These are phyloP conservation scores for Hypoxylon perforatum DNA, from an alignment of 495 filamentous ascomycete genomes.

Conservation along the genomic window DNA sequence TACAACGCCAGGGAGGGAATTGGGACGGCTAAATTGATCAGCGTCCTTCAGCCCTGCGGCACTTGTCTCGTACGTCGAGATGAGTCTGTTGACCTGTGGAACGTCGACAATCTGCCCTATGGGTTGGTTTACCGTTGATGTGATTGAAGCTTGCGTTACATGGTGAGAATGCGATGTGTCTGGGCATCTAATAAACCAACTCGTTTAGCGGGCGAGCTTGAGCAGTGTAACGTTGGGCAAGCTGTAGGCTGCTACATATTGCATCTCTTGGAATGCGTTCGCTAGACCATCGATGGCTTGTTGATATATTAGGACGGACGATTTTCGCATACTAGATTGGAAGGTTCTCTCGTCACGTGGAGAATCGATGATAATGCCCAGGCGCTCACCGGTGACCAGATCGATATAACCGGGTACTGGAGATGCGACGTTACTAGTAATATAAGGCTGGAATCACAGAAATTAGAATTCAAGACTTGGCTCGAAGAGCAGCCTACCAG, in stretches of 20 bases:
- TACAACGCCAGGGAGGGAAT: background rate
- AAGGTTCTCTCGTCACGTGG: constrained; percentile 34
- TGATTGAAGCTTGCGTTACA: constrained; percentile 18
- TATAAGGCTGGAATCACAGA: constrained; percentile 27
- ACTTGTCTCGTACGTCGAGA: background rate
- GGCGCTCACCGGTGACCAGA: constrained; percentile 14
- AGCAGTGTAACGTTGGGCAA: constrained; percentile 37
- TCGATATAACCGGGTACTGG: constrained; percentile 30
- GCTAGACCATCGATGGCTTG: constrained; percentile 20
- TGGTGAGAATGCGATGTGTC: constrained; percentile 17
- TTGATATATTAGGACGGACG: constrained; percentile 28
- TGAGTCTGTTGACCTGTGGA: constrained; percentile 17
- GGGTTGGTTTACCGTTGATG: constrained; percentile 26
- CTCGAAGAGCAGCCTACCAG: background rate
- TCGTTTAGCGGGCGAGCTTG: constrained; percentile 15
- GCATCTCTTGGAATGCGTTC: constrained; percentile 24
- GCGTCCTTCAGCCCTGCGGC: constrained; percentile 10
- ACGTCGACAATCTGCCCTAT: constrained; percentile 14
- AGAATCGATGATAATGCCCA: constrained; percentile 19
- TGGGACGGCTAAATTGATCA: constrained; percentile 35
- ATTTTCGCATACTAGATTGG: constrained; percentile 25
- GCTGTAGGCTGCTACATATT: constrained; percentile 29
- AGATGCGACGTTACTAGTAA: constrained; percentile 41
- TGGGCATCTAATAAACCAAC: constrained; percentile 8
- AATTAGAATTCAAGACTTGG: constrained; percentile 13